Conservation (phyloP, 495 filamentous ascomycete species). For the Talaromyces nanjingensis region DNA sequence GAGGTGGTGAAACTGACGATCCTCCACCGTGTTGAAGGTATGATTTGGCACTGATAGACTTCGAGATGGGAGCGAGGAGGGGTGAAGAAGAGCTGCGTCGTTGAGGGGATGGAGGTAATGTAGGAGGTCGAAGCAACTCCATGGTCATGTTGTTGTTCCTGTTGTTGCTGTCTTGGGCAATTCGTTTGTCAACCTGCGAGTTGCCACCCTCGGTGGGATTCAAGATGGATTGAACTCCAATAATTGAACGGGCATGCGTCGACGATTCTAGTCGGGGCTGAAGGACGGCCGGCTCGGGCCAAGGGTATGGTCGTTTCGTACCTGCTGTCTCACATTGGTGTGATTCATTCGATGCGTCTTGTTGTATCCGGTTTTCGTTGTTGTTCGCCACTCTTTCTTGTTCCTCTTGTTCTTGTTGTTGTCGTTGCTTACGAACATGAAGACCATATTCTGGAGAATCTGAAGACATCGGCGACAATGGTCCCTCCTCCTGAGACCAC, state of each 20-base stretch:
- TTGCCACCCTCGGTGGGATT: conserved; percentile 24
- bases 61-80: conserved; percentile 19
- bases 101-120: conserved; percentile 28
- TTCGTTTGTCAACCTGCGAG: conserved; percentile 19
- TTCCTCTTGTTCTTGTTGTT: neutral
- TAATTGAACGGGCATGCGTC: conserved; percentile 34
- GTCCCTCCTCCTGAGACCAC: conserved; percentile 18
- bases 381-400: neutral
- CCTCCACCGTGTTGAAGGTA: conserved; percentile 17
- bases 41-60: conserved; percentile 7
- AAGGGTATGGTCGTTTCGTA: conserved; percentile 2
- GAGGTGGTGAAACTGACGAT: conserved; percentile 29
- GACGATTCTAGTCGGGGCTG: conserved; percentile 28
- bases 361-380: conserved; percentile 10
- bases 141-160: conserved; percentile 19
- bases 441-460: conserved; percentile 18
- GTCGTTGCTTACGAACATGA: conserved; percentile 13
- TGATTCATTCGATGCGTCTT: conserved; percentile 3
- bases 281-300: neutral
- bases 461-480: conserved; percentile 45
- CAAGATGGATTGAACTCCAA: conserved; percentile 45
- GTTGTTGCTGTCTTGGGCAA: conserved; percentile 10
- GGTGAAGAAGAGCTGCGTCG: conserved; percentile 22
- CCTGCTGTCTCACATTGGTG: conserved; percentile 1
- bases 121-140: conserved; percentile 16